These are phyloP conservation scores for Trametes versicolor DNA, from an alignment of 1,284 basidiomycete species.

Conservation along the genomic window DNA sequence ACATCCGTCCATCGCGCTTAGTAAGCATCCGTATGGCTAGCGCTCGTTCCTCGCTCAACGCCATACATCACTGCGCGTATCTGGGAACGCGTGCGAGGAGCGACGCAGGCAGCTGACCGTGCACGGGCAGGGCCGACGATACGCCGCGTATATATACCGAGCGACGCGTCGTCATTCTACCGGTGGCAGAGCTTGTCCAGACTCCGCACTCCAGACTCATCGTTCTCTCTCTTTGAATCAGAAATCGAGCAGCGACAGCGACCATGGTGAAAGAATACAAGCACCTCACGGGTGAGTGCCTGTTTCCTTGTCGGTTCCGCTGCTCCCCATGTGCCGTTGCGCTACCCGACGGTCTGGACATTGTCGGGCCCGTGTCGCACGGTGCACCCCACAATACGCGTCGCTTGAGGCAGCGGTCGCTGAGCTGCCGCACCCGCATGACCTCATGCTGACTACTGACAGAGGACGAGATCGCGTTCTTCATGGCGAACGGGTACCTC, in stretches of 20 bases:
- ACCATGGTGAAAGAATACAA: conserved; percentile 38
- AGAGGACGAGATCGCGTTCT: conserved; percentile 61
- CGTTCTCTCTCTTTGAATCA: conserved; percentile 2
- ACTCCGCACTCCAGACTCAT: not conserved
- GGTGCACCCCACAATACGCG: not conserved
- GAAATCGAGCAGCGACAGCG: not conserved
- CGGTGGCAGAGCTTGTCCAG: conserved; percentile 1
- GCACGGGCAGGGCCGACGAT: conserved; percentile 21
- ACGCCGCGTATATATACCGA: conserved; percentile 34
- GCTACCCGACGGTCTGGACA: not conserved
- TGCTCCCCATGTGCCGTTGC: not conserved
- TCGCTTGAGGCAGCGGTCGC: not conserved
- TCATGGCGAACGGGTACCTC: conserved; percentile 64
- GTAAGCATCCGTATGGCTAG: not conserved
- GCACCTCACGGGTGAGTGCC: conserved; percentile 41
- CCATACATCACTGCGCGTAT: not conserved
- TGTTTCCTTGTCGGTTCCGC: not conserved
- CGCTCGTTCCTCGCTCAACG: too few relatives aligned
- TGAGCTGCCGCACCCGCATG: not conserved
- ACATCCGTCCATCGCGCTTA: too few relatives aligned
- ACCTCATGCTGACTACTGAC: not conserved
- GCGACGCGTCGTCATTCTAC: conserved; percentile 10
- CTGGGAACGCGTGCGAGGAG: conserved; percentile 11
- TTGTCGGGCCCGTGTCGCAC: not conserved
- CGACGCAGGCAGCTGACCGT: conserved; percentile 25